Evolutionary conservation across 495 filamentous ascomycete species (phyloP), one percentile per base, ranked within the genome.

Genomic region (Glonium stellatum): DNA sequence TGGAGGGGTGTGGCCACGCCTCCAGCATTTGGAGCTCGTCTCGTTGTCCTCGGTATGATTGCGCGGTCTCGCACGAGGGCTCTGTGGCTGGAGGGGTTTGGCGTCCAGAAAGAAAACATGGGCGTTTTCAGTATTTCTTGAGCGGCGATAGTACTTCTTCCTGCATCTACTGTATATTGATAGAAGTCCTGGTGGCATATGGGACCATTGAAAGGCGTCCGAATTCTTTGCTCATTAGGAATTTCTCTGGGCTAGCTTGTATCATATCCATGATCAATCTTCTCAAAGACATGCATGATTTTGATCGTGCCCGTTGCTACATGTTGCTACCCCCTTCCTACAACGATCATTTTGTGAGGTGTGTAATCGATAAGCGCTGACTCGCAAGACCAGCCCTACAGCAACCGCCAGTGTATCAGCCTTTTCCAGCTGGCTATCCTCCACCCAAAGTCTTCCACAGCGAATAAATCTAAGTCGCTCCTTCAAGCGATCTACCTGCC

Each of bases 101-200:
- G 48, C 48, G 48, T 51, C 48, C 21, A 51, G 9, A 25, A 10
- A 51, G 48, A 51, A 51, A 51, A 51, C 48, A 31, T 23, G 9
- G 48, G 48, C 48, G 48, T 51, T 51, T 13, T 51, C 41, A 58
- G 44, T 56, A 47, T 53, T 53, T 57, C 10, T 35, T 49, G 18
- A 12, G 25, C 25, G n/a, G 35, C 23, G 23, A 57, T 57, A 52
- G 41, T 27, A 15, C 18, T 11, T 18, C 12, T 51, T 51, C 56
- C 12, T 42, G 18, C 41, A 8, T 54, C 22, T 35, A 57, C 56
- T 67, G 64, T 67, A 67, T 54, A 60, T 41, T 59, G 50, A 62
- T 66, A 67, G 57, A 67, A 60, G 60, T 54, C 27, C 9, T 37
- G 25, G 15, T 15, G 34, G 25, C 52, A 31, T 55, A 27, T 36